Base-by-base conservation (phyloP, 306 rosid genomes). In the Glycine tomentella region DNA sequence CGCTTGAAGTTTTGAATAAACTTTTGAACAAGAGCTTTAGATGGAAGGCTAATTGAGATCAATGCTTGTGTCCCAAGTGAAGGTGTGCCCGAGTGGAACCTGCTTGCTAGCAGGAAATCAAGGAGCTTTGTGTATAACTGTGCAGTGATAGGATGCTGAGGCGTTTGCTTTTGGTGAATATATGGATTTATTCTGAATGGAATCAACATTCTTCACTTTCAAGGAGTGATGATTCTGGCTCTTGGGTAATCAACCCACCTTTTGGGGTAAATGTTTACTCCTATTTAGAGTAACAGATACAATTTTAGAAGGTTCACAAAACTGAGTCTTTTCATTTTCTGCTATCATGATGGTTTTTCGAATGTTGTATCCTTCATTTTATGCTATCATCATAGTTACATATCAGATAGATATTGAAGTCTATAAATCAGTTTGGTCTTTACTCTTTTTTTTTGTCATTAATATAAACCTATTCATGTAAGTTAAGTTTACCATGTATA, bases 111-210 rank as follows among this genome's bases (percentile, higher is more conserved):
- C 40, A 83, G 79, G 79, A 88, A 69, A 17, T 82, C 83, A 3
- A 89, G 91, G 52, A 86, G 85, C 81, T 92, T 87, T 83, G 94
- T 90, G 86, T 86, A 90, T 69, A 88, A 92, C 77, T 90, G 94
- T 2, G 85, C 94, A 0, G 92, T 90, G 81, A 92, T 92, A 94
- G 94, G 91, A 84, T 92, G 97, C 82, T 92, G 84, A 90, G 69
- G 59, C 9, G 63, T 38, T 52, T 7, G 11, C 40, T 76, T 82
- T 83, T 67, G 53, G 74, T 66, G 69, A 36, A 36, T 76, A 74
- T 75, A 68, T 72, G 86, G 82, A 49, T 77, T 86, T 88, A 84
- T 74, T 85, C 73, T 45, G 61, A 76, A 66, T 80, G 85, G 83
- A 81, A 84, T 84, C 74, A 69, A 71, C 80, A 55, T 46, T 79